Conservation (phyloP, 495 filamentous ascomycete genomes). For the Parmelia sp. region DNA sequence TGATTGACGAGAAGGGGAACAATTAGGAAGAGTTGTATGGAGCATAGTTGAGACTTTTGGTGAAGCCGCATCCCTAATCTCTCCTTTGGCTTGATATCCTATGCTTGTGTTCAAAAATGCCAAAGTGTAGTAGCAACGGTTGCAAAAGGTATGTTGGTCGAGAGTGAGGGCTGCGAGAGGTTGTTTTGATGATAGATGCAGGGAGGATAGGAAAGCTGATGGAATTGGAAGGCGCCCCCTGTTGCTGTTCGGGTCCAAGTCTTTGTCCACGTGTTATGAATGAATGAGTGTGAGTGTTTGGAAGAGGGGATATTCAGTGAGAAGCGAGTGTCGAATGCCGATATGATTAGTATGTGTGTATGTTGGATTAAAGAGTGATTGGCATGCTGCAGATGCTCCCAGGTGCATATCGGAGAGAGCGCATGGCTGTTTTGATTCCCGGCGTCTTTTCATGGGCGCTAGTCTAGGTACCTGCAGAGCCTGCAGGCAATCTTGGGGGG, state of each 20-base stretch:
- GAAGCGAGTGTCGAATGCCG: neutral
- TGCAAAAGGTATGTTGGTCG: neutral
- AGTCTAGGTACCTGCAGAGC: neutral
- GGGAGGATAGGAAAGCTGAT: constrained; percentile 1
- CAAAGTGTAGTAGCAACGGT: neutral
- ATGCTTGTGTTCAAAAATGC: neutral
- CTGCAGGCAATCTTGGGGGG: constrained; percentile 7
- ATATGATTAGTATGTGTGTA: neutral
- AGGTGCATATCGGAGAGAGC: neutral
- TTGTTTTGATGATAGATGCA: neutral
- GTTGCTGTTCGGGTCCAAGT: neutral
- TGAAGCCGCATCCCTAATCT: constrained; percentile 22
- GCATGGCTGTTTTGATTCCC: constrained; percentile 12
- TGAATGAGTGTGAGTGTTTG: neutral
- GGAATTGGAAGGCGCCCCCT: neutral
- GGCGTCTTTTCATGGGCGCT: neutral
- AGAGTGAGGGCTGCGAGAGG: neutral
- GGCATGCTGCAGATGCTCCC: neutral
- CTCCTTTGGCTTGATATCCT: neutral
- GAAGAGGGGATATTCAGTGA: neutral
- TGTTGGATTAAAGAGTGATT: neutral
- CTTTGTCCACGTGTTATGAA: constrained; percentile 6
- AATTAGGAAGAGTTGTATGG: constrained; percentile 21
- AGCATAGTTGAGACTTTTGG: constrained; percentile 14
- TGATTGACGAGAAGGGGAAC: constrained; percentile 23